Evolutionary conservation across 257 asterid species (phyloP).

Genomic region (Solanum bukasovii): DNA sequence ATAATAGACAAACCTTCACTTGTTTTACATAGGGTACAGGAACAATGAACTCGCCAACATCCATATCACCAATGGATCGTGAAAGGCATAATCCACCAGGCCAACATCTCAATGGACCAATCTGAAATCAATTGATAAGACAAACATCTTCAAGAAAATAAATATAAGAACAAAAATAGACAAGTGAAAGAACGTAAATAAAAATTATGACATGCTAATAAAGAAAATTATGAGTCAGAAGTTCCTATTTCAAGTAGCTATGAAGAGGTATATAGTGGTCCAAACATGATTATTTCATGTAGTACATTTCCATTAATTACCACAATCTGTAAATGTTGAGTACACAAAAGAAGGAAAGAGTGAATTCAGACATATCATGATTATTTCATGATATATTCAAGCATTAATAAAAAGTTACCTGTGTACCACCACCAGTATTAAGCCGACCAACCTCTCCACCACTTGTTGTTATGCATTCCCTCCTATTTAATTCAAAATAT

Average conservation of each 20-base stretch:
- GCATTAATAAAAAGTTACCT: constrained; percentile 25
- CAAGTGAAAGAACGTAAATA: background rate
- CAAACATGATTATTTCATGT: background rate
- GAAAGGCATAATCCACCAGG: constrained; percentile 20
- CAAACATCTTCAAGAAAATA: background rate
- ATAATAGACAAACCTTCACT: constrained; percentile 21
- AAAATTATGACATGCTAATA: background rate
- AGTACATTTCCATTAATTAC: background rate
- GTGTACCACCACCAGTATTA: constrained; percentile 78
- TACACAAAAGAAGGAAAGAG: background rate
- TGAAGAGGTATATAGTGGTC: background rate
- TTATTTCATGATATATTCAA: background rate
- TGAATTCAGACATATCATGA: no score
- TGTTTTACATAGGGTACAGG: constrained; percentile 19
- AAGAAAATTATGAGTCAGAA: background rate
- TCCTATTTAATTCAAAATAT: constrained; percentile 34
- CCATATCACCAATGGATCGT: constrained; percentile 19
- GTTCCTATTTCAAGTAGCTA: background rate
- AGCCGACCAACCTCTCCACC: constrained; percentile 88
- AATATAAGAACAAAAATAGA: background rate
- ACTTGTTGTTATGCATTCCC: constrained; percentile 59
- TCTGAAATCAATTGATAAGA: constrained; percentile 3
- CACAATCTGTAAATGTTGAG: background rate
- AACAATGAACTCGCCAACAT: constrained; percentile 20
- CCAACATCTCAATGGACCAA: constrained; percentile 25